These are phyloP conservation scores for Bolboschoenus planiculmis DNA, from an alignment of 176 grass and related monocot genomes.

Conservation along the genomic window DNA sequence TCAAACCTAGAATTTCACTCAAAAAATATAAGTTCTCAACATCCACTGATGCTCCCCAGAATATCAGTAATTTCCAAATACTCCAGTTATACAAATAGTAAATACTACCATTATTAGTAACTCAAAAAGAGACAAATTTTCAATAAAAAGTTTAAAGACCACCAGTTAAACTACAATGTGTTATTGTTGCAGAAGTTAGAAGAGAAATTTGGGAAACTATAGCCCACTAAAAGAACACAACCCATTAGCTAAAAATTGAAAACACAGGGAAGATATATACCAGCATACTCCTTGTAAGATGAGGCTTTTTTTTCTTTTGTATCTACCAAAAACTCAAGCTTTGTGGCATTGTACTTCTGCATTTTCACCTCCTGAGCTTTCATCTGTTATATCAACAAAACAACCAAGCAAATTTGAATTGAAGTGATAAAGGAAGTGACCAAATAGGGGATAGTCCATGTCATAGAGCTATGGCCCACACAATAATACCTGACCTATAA, in stretches of 20 bases:
- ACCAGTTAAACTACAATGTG: background rate
- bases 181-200: background rate
- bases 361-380: constrained; percentile 4
- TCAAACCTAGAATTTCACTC: background rate
- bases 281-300: background rate
- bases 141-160: background rate
- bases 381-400: constrained; percentile 19
- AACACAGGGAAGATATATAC: background rate
- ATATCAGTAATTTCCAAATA: background rate
- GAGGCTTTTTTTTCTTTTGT: constrained; percentile 2
- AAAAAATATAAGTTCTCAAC: background rate
- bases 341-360: background rate
- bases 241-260: background rate
- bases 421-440: background rate
- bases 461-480: background rate
- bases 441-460: background rate
- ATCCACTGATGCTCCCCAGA: background rate
- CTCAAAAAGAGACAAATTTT: background rate
- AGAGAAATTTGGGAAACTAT: background rate
- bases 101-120: background rate
- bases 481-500: background rate
- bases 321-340: constrained; percentile 13
- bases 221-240: background rate
- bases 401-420: background rate
- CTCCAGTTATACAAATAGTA: background rate